Evolutionary conservation across 1,139 yeast species (phyloP), one percentile per base, ranked within the genome.

Genomic region (Pichia inconspicua): DNA sequence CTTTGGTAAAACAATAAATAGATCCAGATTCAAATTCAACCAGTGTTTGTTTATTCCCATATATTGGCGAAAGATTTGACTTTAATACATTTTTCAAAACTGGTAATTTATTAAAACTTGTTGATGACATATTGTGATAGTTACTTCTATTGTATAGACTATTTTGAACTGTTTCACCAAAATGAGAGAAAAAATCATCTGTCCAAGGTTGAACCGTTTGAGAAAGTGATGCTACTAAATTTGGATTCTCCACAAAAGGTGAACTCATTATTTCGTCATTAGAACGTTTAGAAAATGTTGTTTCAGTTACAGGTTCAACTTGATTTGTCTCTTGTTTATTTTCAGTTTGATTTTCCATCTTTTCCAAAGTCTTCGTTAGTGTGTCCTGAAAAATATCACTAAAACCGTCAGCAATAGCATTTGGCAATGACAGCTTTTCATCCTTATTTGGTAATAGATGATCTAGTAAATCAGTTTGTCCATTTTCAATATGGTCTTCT

Each of bases 341-440:
- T 5, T 22, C 40, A 15, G 10, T 6, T 15, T 35, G 22, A 35
- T n/a, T 35, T 15, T 35, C 38, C 5, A 37, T 10, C 5, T 27
- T 39, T 25, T 43, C 46, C 39, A 42, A 14, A 5, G 54, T 44
- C 35, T 55, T 55, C 2, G 60, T 54, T 3, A 75, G 60, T 0
- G 82, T 77, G 52, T 77, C 81, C 0, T 82, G 77, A 3, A 73
- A 75, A 57, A 74, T 75, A 3, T 77, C 81, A 49, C 75, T 78
- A 4, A 70, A 57, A 0, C 67, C 69, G 5, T 65, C 66, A 35
- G 63, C 67, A 5, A 64, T 41, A 59, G 68, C 50, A 15, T 34
- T 34, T 34, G 37, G 37, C 22, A 34, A 4, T 34, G 10, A 15
- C 6, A 17, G 2, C 3, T 34, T 15, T 34, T 34, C 22, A 37